These are phyloP conservation scores for Mycena rosella DNA, from an alignment of 768 basidiomycete species.

Conservation along the genomic window DNA sequence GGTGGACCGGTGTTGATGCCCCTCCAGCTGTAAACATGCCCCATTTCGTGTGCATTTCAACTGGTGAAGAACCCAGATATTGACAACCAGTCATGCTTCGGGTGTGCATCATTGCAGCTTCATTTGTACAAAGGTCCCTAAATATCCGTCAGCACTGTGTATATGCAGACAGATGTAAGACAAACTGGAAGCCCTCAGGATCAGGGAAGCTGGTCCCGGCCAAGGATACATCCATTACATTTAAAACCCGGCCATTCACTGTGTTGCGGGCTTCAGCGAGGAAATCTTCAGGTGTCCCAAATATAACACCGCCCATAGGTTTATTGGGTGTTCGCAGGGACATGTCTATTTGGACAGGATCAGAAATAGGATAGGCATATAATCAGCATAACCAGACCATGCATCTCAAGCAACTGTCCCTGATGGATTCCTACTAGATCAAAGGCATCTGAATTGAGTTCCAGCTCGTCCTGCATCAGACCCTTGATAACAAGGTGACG, in stretches of 20 bases:
- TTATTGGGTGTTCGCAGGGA: neutral
- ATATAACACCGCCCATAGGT: too few species aligned
- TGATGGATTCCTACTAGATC: neutral
- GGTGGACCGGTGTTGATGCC: neutral
- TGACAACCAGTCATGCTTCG: slow-evolving; percentile 1
- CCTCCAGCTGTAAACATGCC: neutral
- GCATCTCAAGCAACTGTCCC: neutral
- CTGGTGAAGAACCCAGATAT: neutral
- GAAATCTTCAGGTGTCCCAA: too few species aligned
- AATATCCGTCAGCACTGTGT: neutral
- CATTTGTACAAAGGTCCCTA: neutral
- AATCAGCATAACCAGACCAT: neutral
- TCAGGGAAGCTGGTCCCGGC: neutral
- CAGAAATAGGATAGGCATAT: neutral
- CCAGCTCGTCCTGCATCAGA: neutral
- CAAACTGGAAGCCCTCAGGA: neutral
- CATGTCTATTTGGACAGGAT: neutral
- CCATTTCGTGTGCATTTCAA: neutral
- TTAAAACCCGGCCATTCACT: too few species aligned
- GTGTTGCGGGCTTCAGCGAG: too few species aligned
- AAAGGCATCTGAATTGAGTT: neutral
- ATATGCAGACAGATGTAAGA: too few species aligned
- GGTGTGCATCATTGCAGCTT: neutral
- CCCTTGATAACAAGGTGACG: neutral
- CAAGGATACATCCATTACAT: too few species aligned